phyloP scores from a whole-genome alignment of 139 green algal genomes.

The Dunaliella primolecta region DNA sequence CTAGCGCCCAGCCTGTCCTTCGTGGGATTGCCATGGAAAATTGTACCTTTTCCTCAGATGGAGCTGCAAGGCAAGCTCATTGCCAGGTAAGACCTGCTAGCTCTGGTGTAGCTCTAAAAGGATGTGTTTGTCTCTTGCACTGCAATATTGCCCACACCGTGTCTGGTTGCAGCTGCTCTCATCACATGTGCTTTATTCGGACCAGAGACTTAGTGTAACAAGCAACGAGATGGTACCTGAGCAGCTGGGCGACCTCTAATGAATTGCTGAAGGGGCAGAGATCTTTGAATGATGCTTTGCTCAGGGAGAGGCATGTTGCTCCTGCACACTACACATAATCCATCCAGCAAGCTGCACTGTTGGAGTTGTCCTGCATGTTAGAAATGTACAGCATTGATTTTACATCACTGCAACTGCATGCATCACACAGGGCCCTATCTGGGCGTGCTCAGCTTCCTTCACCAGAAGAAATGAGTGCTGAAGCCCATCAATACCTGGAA shows the following conservation, averaged over 20 bases:
- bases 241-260: too few species aligned
- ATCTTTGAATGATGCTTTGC: too few species aligned
- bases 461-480: constrained; percentile 27
- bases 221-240: background rate
- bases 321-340: too few species aligned
- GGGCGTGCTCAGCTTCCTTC: constrained; percentile 30
- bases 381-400: too few species aligned
- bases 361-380: too few species aligned
- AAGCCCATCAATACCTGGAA: constrained; percentile 21
- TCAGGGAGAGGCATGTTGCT: too few species aligned
- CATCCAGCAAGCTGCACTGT: too few species aligned
- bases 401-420: too few species aligned
- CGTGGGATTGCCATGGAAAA: constrained; percentile 73
- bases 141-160: background rate
- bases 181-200: background rate
- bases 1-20: constrained; percentile 63
- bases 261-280: too few species aligned
- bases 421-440: constrained; percentile 45
- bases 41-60: constrained; percentile 64
- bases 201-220: background rate
- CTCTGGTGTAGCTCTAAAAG: background rate
- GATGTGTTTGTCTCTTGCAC: background rate
- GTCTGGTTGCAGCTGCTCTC: background rate
- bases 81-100: constrained; percentile 19
- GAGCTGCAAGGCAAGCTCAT: constrained; percentile 54